Evolutionary conservation across 2,329 filamentous ascomycete species (phyloP), one percentile per base, ranked within the genome.

Genomic region (Pleochaeta shiraiana): DNA sequence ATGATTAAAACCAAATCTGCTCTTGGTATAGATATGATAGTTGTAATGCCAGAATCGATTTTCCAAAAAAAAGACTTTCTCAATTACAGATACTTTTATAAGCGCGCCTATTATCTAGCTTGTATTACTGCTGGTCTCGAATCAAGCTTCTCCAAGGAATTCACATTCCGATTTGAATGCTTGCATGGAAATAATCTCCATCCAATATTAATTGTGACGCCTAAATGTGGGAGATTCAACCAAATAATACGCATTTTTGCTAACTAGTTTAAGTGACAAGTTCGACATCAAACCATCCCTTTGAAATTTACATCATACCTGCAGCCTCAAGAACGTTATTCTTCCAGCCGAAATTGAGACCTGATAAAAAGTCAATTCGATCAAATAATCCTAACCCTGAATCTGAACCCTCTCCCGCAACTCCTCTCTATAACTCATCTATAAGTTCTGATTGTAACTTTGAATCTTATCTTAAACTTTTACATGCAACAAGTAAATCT

Each of bases 21-120:
- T 30, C 75, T 85, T 30, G 78, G 81, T 19, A 79, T 96, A 66
- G 92, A 97, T 74, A 82, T 97, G 80, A 84, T 92, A 5, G 83
- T 95, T 19, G 87, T 87, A 60, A 95, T 98, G 83, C 92, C 93
- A 4, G 74, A 77, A 65, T 76, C 81, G 0, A 75, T 95, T 14
- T 91, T 97, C 70, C 90, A 95, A 71, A 88, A 95, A 55, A 97
- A 97, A 75, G 93, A 98, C 74, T 96, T 92, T 73, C 79, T 91
- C 62, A 90, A 95, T 73, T 81, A 93, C 77, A 83, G 93, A 67
- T 97, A 95, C 76, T 95, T 96, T 72, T 91, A 96, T 76, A 95
- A 95, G 71, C 80, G 91, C 67, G 88, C 93, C 14, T 97, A 92
- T 74, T 97, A 95, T 72, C 77, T 97, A 63, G 89, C 91, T 37